Base-by-base conservation (phyloP, 2,329 filamentous ascomycete species). In the Microcyclosporella mali region DNA sequence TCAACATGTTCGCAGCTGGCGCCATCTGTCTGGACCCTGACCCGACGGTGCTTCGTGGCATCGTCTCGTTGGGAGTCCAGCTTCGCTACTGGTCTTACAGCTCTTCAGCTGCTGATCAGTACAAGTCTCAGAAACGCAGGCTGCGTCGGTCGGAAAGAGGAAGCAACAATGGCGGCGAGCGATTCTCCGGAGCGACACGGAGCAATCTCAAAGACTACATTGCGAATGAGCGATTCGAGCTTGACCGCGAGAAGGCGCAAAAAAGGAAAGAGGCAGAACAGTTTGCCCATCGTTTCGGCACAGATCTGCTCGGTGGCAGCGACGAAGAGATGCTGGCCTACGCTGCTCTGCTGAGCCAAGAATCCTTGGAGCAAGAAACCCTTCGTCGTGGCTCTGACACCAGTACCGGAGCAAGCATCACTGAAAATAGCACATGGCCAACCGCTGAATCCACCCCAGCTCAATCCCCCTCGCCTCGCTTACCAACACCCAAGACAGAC, bases 81-180 rank as follows among this genome's bases (percentile, higher is more conserved):
- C 69, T 98, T 14, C 84, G 88, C 10, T 97, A 88, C 63, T 98
- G 92, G 92, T 82, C 85, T 3, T 97, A 94, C 62, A 94, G 86
- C 63, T 90, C 88, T n/a, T 76, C 77, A 17, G 76, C 76, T 8
- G 83, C 83, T 0, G 82, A 84, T 56, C 81, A 88, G 47, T 79
- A 83, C 46, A 78, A 83, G 38, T 81, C 81, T 43, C 85, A 78
- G 49, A 95, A 94, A 66, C 84, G 88, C n/a, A 82, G 81, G 7
- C 68, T 83, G 11, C 82, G 87, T 29, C 82, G 87, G 45, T 77
- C 80, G 1, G 81, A 80, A 49, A 74, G 80, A 28, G 75, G 79
- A 16, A 79, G 71, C 56, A 84, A 84, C 55, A 68, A 68, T 7
- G 67, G 70, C 9, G 74, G 71, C 11, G 77, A 82, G 49, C 71